Base-by-base conservation (phyloP, 2,329 filamentous ascomycete genomes). In the Ploettnerulaceae sp. region DNA sequence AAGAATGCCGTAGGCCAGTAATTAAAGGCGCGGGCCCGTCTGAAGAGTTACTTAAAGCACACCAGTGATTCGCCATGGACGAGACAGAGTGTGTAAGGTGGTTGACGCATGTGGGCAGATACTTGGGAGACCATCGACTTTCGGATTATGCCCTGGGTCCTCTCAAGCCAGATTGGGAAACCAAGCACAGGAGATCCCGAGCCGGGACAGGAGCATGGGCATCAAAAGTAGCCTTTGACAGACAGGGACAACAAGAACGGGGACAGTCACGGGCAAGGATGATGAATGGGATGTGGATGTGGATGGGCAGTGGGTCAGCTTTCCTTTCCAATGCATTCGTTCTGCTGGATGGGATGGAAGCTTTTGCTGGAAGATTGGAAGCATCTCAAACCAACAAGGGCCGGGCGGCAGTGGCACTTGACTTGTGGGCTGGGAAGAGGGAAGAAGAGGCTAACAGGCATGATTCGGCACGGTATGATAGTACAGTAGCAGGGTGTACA, bases 41-140 rank as follows among this genome's bases (percentile, higher is more conserved):
- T 67, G 68, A 61, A 66, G 62, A 65, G 64, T 67, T 57, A 63
- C 64, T 67, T 66, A 67, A 73, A 72, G 70, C 71, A 71, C 63
- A 64, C 63, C 66, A 65, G 65, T 64, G 65, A 71, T 68, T 70
- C 66, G 65, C 66, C 67, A 68, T 70, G 67, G 68, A 64, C 68
- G 66, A 72, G 69, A 73, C 68, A 59, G 62, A 64, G 69, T 66
- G 66, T 63, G 71, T 72, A 31, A 33, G 31, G 31, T 34, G 22
- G 15, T 40, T 53, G 51, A 59, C 56, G 55, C 55, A 51, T 57
- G 50, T 54, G 51, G 51, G 41, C 44, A 49, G 48, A 50, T 32
- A 54, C 40, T 51, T 54, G 40, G 35, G 51, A 44, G 37, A 45
- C 35, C 46, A 48, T 50, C 51, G 32, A 41, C 20, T 34, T 56